These are phyloP conservation scores for Yamadazyma epiphylla DNA, from an alignment of 1,139 yeast species.

Conservation along the genomic window DNA sequence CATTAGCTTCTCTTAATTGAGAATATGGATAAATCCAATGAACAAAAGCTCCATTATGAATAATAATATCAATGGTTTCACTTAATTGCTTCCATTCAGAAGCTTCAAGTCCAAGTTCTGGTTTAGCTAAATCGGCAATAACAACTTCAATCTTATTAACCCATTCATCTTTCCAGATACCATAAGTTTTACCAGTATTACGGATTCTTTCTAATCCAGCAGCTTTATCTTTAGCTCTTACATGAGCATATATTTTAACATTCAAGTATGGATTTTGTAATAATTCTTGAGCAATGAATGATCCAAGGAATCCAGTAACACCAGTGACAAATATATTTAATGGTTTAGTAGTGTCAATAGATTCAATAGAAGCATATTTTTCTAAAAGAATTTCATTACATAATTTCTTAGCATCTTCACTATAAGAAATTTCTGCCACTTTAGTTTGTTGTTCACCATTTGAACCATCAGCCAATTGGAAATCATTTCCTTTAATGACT, in stretches of 20 bases:
- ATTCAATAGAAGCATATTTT: conserved; percentile 27
- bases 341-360: conserved; percentile 27
- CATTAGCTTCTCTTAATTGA: conserved; percentile 90
- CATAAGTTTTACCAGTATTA: conserved; percentile 78
- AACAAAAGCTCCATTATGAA: conserved; percentile 96
- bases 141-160: conserved; percentile 61
- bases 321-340: conserved; percentile 87
- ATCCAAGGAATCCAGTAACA: conserved; percentile 93
- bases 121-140: conserved; percentile 73
- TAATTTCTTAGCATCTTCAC: conserved; percentile 68
- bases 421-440: conserved; percentile 48
- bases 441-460: conserved; percentile 16
- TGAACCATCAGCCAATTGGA: conserved; percentile 35
- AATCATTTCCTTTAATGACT: conserved; percentile 44
- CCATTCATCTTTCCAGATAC: conserved; percentile 75
- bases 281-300: conserved; percentile 77
- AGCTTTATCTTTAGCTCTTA: conserved; percentile 69
- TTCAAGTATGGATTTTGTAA: conserved; percentile 42
- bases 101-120: conserved; percentile 66
- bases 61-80: conserved; percentile 67
- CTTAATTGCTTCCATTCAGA: conserved; percentile 56
- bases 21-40: conserved; percentile 98
- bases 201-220: conserved; percentile 75
- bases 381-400: conserved; percentile 40
- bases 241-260: conserved; percentile 78